phyloP scores from a whole-genome alignment of 73 alveolate genomes.

The Blepharisma japonicum region DNA sequence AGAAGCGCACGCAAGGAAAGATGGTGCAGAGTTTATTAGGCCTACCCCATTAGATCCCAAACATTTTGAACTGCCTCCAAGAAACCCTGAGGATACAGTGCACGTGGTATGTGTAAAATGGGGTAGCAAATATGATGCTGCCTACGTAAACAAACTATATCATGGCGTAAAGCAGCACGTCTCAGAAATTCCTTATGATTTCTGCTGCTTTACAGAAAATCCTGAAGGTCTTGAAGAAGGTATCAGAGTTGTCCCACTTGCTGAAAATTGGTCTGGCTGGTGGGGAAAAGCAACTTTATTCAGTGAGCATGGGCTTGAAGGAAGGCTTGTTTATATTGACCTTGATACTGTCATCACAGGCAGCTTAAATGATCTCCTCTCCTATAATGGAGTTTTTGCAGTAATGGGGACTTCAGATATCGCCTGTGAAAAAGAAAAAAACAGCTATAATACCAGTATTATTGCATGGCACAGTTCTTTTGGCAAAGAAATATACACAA shows the following conservation, averaged over 20 bases:
- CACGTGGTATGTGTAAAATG: slow-evolving; percentile 68
- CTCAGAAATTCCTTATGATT: slow-evolving; percentile 38
- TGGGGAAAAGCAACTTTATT: slow-evolving; percentile 74
- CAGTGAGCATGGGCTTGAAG: slow-evolving; percentile 38
- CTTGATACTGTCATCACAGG: slow-evolving; percentile 77
- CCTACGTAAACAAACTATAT: slow-evolving; percentile 66
- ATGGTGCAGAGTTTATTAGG: slow-evolving; percentile 9
- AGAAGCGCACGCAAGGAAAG: slow-evolving; percentile 15
- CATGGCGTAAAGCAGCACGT: slow-evolving; percentile 51
- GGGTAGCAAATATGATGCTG: slow-evolving; percentile 75
- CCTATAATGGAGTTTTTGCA: slow-evolving; percentile 54
- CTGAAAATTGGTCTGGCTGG: slow-evolving; percentile 72
- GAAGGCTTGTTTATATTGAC: slow-evolving; percentile 59
- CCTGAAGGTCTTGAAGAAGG: slow-evolving; percentile 53
- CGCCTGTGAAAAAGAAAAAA: slow-evolving; percentile 59
- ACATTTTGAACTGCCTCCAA: slow-evolving; percentile 25
- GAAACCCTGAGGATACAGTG: slow-evolving; percentile 27
- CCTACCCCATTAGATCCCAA: slow-evolving; percentile 37
- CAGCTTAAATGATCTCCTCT: slow-evolving; percentile 42
- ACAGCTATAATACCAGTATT: slow-evolving; percentile 68
- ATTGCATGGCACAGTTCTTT: slow-evolving; percentile 44
- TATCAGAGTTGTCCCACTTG: slow-evolving; percentile 40
- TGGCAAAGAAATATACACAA: slow-evolving; percentile 50
- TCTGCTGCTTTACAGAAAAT: slow-evolving; percentile 70
- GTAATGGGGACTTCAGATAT: slow-evolving; percentile 60